Percentiles rank a stretch among this genome's conserved stretches.
These are phyloP conservation scores for Planoprotostelium fungivorum DNA, from an alignment of 78 protist genomes.

Conservation along the genomic window DNA sequence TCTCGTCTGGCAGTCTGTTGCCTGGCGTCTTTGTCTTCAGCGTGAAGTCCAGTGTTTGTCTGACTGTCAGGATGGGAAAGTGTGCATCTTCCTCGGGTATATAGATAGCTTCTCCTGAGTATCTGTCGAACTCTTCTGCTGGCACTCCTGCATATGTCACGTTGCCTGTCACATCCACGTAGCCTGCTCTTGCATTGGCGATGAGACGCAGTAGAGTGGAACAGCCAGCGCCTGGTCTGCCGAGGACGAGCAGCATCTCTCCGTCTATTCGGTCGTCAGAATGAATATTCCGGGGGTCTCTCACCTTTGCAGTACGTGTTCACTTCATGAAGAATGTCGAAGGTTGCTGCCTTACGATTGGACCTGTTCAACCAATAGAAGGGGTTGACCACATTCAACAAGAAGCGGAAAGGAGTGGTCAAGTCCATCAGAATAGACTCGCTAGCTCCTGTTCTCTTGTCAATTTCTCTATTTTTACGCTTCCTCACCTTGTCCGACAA, in stretches of 20 bases:
- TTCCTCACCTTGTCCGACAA: conserved; percentile 40
- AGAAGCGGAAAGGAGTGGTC: background rate
- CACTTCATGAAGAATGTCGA: conserved; percentile 48
- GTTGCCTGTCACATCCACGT: conserved; percentile 17
- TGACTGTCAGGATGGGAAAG: conserved; percentile 32
- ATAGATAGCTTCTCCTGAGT: conserved; percentile 38
- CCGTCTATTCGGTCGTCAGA: conserved; percentile 56
- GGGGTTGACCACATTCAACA: background rate
- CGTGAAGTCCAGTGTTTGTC: conserved; percentile 37
- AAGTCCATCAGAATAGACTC: background rate
- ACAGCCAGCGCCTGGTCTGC: conserved; percentile 26
- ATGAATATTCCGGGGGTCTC: too few relatives aligned
- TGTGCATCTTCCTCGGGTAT: conserved; percentile 49
- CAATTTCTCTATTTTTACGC: too few relatives aligned
- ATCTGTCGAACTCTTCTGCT: conserved; percentile 19
- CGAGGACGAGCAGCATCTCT: conserved; percentile 49
- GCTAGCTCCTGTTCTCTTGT: too few relatives aligned
- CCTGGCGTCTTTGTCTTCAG: conserved; percentile 35
- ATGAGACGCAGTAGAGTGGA: conserved; percentile 21
- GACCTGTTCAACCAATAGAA: background rate
- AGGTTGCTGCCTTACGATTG: conserved; percentile 15
- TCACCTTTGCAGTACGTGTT: conserved; percentile 37
- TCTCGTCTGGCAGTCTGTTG: conserved; percentile 48
- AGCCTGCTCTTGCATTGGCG: conserved; percentile 23
- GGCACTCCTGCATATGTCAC: conserved; percentile 35